Evolutionary conservation across 2,329 filamentous ascomycete species (phyloP), one percentile per base, ranked within the genome.

Genomic region (Fusarium nurragi): DNA sequence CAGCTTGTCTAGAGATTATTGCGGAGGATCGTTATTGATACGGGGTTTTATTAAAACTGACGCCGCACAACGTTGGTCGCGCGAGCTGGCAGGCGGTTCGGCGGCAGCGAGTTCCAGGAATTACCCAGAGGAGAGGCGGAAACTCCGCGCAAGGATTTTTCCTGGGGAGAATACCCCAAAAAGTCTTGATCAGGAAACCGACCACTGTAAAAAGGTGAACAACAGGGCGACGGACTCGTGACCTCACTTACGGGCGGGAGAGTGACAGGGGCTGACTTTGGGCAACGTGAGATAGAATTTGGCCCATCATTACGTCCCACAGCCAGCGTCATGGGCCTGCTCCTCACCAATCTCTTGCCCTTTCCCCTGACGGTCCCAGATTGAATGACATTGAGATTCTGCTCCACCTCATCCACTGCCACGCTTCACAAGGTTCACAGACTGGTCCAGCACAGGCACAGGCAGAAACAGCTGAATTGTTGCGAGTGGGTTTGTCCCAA

Each of bases 181-280:
- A 32, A 25, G 22, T 52, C 6, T 13, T 36, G 26, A 18, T 26
- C 34, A 18, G 10, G 36, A 52, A 28, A 34, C 9, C 14, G 19
- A 21, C 22, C 25, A 54, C n/a, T n/a, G n/a, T n/a, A 52, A 50
- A 45, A 34, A 34, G 16, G 43, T 43, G 41, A 57, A 40, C 52
- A 55, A 45, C 34, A 34, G 23, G 36, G 21, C 28, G 25, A 22
- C 40, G 49, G 38, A 26, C 68, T 69, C 58, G 68, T 71, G 68
- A 71, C 68, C 68, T 57, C 41, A 46, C 57, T 49, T 34, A 48
- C 40, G 43, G 49, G 40, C 60, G 55, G 41, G 47, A 54, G 39
- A 66, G 52, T 68, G 61, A 61, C 53, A 63, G 64, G 38, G 64
- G 53, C 46, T 51, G 26, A 43, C 41, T 46, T 38, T 44, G 37